These are phyloP conservation scores for Cryphonectria naterciae DNA, from an alignment of 2,329 filamentous ascomycete genomes.

Conservation along the genomic window DNA sequence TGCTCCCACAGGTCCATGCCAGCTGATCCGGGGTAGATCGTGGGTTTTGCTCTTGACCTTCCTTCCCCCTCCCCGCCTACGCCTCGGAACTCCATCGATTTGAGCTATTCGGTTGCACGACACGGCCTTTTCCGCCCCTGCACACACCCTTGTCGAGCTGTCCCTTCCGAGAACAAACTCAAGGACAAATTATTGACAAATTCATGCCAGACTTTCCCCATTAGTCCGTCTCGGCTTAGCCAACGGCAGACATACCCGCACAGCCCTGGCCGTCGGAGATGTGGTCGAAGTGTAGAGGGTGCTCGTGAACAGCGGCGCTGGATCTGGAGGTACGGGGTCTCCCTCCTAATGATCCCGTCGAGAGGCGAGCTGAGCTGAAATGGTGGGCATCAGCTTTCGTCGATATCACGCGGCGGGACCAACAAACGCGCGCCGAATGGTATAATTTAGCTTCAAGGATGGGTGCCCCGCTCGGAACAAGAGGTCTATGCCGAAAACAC, in stretches of 20 bases:
- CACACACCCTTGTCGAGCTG: not conserved
- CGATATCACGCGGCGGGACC: not conserved
- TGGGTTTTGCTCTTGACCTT: not conserved
- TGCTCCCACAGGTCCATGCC: no score
- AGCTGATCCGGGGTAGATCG: not conserved
- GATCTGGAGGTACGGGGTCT: not conserved
- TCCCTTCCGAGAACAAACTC: no score
- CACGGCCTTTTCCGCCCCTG: no score
- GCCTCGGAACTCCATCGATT: not conserved
- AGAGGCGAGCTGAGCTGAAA: not conserved
- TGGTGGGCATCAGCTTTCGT: not conserved
- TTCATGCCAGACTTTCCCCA: no score
- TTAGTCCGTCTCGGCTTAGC: no score
- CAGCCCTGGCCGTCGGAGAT: not conserved
- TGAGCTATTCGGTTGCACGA: not conserved
- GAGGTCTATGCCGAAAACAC: not conserved
- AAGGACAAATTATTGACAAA: no score
- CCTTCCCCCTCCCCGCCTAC: not conserved
- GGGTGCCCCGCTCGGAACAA: not conserved
- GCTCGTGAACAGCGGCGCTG: not conserved
- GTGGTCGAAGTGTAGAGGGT: not conserved
- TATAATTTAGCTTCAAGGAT: not conserved
- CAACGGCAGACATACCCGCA: no score
- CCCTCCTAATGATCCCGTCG: not conserved
- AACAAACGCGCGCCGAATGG: not conserved